phyloP scores from a whole-genome alignment of 2,329 filamentous ascomycete species.

The Lecanoromycetidae sp. region DNA sequence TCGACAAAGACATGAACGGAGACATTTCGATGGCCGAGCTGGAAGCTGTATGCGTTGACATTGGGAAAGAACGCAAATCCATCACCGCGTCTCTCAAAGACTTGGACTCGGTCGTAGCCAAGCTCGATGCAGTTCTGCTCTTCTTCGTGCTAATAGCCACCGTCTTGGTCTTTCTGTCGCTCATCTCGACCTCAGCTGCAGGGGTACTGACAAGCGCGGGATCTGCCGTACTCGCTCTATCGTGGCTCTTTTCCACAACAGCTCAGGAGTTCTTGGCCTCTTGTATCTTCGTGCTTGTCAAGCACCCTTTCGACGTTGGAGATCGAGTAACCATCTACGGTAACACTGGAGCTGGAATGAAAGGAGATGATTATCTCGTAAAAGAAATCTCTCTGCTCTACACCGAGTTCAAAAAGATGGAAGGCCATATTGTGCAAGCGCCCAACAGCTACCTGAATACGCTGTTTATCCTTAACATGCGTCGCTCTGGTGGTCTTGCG shows the following conservation, averaged over 20 bases:
- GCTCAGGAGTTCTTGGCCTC: slow-evolving; percentile 92
- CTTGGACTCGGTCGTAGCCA: slow-evolving; percentile 81
- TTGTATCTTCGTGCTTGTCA: slow-evolving; percentile 89
- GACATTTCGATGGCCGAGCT: slow-evolving; percentile 94
- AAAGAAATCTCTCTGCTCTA: slow-evolving; percentile 87
- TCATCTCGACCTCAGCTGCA: slow-evolving; percentile 82
- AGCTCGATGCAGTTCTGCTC: slow-evolving; percentile 78
- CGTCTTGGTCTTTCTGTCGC: slow-evolving; percentile 73
- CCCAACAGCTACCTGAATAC: slow-evolving; percentile 90
- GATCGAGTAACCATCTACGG: slow-evolving; percentile 88
- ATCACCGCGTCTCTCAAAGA: slow-evolving; percentile 93
- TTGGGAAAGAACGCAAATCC: slow-evolving; percentile 85
- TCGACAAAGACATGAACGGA: slow-evolving; percentile 92
- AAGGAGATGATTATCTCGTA: slow-evolving; percentile 89
- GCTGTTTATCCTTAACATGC: slow-evolving; percentile 88
- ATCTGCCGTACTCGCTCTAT: slow-evolving; percentile 73
- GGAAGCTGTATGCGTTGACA: slow-evolving; percentile 85
- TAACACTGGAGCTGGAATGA: slow-evolving; percentile 64
- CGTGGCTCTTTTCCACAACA: slow-evolving; percentile 85
- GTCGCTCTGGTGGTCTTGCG: slow-evolving; percentile 74
- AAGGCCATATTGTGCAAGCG: slow-evolving; percentile 89
- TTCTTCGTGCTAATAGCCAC: slow-evolving; percentile 74
- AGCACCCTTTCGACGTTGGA: slow-evolving; percentile 93
- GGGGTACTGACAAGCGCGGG: slow-evolving; percentile 82
- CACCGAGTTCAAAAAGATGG: slow-evolving; percentile 98